Evolutionary conservation across 148 eudicot species (phyloP).

Genomic region (Tetragonia tetragonoides): DNA sequence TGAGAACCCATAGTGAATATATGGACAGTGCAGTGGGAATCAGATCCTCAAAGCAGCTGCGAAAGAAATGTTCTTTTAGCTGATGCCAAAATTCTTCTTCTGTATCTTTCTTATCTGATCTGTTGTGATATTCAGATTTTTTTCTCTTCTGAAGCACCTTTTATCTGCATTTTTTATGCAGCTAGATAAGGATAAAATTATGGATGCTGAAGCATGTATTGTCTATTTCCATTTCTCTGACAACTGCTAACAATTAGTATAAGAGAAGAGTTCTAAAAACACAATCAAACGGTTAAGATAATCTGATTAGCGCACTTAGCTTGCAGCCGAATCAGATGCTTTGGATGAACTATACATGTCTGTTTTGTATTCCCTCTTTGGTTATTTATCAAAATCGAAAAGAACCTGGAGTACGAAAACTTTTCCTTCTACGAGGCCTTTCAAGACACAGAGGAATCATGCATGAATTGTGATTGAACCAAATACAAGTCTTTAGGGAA

Average conservation of each 20-base stretch:
- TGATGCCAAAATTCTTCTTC: conserved; percentile 37
- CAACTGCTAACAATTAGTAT: not conserved
- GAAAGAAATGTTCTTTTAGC: conserved; percentile 31
- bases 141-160: not conserved
- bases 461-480: too few species aligned
- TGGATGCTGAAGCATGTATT: not conserved
- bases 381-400: not conserved
- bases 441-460: too few species aligned
- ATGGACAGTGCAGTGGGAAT: conserved; percentile 38
- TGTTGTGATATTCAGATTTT: not conserved
- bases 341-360: not conserved
- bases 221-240: not conserved
- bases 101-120: conserved; percentile 12
- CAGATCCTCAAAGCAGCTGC: conserved; percentile 47
- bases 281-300: not conserved
- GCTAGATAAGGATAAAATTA: not conserved
- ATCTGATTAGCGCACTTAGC: not conserved
- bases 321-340: conserved; percentile 8
- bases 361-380: not conserved
- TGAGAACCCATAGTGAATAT: conserved; percentile 16
- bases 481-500: too few species aligned
- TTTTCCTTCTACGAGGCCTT: too few species aligned
- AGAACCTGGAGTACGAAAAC: too few species aligned
- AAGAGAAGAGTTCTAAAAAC: not conserved
- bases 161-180: conserved; percentile 9